Conservation (phyloP, 78 protist genomes). For the Andalucia godoyi region DNA sequence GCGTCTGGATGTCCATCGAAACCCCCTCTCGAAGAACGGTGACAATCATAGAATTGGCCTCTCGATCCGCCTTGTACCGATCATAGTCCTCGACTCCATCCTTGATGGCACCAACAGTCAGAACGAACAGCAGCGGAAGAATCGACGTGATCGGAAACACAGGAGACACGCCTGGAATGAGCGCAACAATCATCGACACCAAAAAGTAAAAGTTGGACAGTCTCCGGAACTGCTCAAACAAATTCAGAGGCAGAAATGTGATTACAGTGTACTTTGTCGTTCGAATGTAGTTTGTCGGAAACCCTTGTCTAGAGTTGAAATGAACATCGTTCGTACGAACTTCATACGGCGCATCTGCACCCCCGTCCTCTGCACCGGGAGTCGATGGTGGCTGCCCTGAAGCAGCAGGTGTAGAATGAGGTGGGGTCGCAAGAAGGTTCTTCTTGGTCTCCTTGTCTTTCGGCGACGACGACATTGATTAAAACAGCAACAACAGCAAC, state of each 20-base stretch:
- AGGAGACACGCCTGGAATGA: slow-evolving; percentile 24
- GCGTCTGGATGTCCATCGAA: neutral
- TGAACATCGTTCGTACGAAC: no score
- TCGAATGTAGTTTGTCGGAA: slow-evolving; percentile 35
- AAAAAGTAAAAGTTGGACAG: slow-evolving; percentile 60
- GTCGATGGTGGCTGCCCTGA: no score
- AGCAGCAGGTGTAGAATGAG: no score
- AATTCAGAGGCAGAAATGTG: slow-evolving; percentile 43
- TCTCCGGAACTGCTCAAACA: slow-evolving; percentile 53
- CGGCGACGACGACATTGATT: no score
- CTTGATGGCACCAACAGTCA: slow-evolving; percentile 44
- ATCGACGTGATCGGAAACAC: slow-evolving; percentile 51
- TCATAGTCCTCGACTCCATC: slow-evolving; percentile 64
- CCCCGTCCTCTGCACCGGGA: no score
- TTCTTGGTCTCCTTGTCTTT: no score
- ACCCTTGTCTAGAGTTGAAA: no score
- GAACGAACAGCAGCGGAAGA: slow-evolving; percentile 55
- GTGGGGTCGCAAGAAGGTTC: no score
- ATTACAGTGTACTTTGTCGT: slow-evolving; percentile 47
- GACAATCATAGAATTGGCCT: slow-evolving; percentile 1
- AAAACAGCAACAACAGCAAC: no score
- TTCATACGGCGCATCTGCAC: no score
- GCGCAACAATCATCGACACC: neutral
- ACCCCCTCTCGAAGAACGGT: slow-evolving; percentile 2
- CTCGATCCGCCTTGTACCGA: neutral